Percentiles rank a stretch among this genome's conserved stretches.
phyloP scores from a whole-genome alignment of 495 filamentous ascomycete species.

The Cladorrhinum samala region DNA sequence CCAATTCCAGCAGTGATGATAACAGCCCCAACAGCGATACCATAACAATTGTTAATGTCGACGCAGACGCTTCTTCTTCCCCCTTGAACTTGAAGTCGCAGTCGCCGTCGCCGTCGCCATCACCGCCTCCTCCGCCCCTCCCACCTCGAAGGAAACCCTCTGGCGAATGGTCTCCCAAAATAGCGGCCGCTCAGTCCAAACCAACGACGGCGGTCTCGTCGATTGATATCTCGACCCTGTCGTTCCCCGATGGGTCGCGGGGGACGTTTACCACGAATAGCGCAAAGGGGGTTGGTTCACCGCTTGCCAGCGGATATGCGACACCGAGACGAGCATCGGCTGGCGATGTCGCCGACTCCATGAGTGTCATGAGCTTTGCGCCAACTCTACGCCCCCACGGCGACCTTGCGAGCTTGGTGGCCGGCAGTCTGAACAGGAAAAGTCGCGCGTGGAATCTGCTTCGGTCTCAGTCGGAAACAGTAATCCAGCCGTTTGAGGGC shows the following conservation, averaged over 20 bases:
- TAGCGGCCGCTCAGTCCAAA: constrained; percentile 52
- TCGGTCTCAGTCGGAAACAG: constrained; percentile 49
- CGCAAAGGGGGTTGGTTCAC: constrained; percentile 31
- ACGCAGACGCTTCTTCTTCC: no score
- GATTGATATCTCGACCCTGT: constrained; percentile 66
- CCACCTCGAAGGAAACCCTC: constrained; percentile 50
- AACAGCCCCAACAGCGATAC: neutral
- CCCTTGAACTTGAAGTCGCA: no score
- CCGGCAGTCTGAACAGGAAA: constrained; percentile 54
- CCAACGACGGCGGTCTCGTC: constrained; percentile 79
- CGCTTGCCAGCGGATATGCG: constrained; percentile 24
- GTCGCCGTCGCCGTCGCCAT: constrained; percentile 1
- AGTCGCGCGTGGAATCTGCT: constrained; percentile 57
- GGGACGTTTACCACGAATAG: constrained; percentile 52
- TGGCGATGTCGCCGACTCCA: constrained; percentile 63
- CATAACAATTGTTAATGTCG: neutral
- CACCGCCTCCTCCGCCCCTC: constrained; percentile 42
- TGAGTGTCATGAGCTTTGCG: constrained; percentile 76
- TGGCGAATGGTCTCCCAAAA: constrained; percentile 26
- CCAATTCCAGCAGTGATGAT: no score
- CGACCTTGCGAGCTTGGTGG: constrained; percentile 77
- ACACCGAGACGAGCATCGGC: constrained; percentile 25
- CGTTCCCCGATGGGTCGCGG: constrained; percentile 60
- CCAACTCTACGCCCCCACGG: constrained; percentile 67
- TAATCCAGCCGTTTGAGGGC: constrained; percentile 49